Evolutionary conservation across 306 rosid species (phyloP), one percentile per base, ranked within the genome.

Genomic region (Vachellia collinsii): DNA sequence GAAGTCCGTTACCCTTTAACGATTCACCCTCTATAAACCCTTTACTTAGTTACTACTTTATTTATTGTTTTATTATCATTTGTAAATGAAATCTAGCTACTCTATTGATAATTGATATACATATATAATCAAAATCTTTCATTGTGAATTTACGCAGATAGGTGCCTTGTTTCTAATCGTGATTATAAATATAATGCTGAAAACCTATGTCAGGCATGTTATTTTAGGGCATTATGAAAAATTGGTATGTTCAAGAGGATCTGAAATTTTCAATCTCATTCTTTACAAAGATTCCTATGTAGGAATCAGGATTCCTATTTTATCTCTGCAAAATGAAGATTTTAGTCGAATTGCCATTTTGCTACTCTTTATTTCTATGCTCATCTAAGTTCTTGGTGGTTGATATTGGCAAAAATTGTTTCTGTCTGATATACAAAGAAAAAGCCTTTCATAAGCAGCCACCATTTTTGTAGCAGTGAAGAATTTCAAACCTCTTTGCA

Each of bases 391-490:
- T 43, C 11, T 82, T 47, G 9, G 48, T 25, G 63, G 69, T 79
- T 76, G 79, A 81, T 81, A 89, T 47, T 84, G 83, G 77, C 95
- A 92, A 16, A 76, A 67, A 76, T 78, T 11, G 39, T 61, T 81
- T 64, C 81, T 84, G 36, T 76, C 81, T 42, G 93, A 82, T 70
- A 92, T 58, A 85, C 97, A 92, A 59, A 91, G 91, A 89, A 92
- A 91, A 59, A 92, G 94, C 74, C 92, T 78, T 81, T 92, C 97
- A 72, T 91, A 92, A 51, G 95, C 84, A 5, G 88, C 84, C 11
- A 80, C 85, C 97, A 92, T 92, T 65, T 89, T 92, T 11, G 81
- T 91, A 41, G 95, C 90, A 17, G 97, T 91, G 85, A 91, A 93
- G 79, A 91, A 50, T 64, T 88, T 77, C 79, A 89, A 76, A 71